Base-by-base conservation (phyloP, 1,284 basidiomycete genomes). In the Coriolopsis trogii region DNA sequence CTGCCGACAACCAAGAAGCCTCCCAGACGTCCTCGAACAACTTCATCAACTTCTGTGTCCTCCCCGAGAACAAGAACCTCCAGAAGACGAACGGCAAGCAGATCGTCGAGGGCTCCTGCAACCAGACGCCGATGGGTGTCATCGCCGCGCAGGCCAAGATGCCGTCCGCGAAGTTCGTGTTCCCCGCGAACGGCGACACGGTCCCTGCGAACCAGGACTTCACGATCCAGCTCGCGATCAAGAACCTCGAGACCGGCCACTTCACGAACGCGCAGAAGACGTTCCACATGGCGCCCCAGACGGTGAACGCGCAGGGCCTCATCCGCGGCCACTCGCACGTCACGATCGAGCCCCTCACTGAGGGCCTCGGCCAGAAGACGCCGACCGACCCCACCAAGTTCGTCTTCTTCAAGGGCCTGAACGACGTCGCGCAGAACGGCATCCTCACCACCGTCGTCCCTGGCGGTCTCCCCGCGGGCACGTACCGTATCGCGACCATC, bases 21-120 rank as follows among this genome's bases (percentile, higher is more conserved):
- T 85, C 83, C 10, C 65, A 80, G 46, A 87, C 85, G 15, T 83
- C 81, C 37, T 73, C 71, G 34, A 87, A 89, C 74, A 88, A 89
- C 72, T 89, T 84, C 70, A 86, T 87, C 74, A 85, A 87, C 74
- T 85, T 82, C 70, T 86, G 82, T 63, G 63, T 76, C 30, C 80
- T 75, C 21, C 69, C 73, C 23, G 72, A 75, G 31, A 72, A 79
- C 56, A 71, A 79, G 43, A n/a, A n/a, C n/a, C n/a, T n/a, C n/a
- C 79, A 80, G 30, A 74, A 86, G 59, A 85, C 81, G 25, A 77
- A 84, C 63, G 81, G 84, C 46, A 70, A 79, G 65, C 82, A 84
- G 68, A 73, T 85, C 66, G 67, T 70, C 49, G 58, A 67, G 16
- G 83, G 84, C 21, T 85, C 82, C 16, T 87, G 84, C 69, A 86